Evolutionary conservation across 768 basidiomycete genomes (phyloP).

Genomic region (Sutorius australiensis): DNA sequence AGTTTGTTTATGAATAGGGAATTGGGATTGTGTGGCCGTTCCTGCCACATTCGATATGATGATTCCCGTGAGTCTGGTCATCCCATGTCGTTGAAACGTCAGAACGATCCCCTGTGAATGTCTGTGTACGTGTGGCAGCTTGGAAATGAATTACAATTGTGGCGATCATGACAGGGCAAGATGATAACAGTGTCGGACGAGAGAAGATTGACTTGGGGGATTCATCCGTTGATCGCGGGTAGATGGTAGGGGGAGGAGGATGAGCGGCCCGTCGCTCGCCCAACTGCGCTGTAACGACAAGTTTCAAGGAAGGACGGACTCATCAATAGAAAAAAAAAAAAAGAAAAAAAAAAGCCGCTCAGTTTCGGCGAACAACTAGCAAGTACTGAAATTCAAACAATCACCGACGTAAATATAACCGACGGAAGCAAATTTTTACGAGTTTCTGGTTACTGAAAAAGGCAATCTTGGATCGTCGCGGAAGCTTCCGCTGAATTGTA

Average conservation of each 20-base stretch:
- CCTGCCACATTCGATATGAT: not conserved
- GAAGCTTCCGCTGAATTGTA: slow-evolving; percentile 23
- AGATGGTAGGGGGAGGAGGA: not conserved
- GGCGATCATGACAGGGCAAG: slow-evolving; percentile 17
- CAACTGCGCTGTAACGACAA: slow-evolving; percentile 15
- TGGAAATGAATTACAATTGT: slow-evolving; percentile 13
- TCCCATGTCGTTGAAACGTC: not conserved
- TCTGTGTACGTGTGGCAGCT: not conserved
- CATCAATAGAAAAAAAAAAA: too few species aligned
- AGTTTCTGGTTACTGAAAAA: slow-evolving; percentile 16
- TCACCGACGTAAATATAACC: not conserved
- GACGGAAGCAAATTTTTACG: not conserved
- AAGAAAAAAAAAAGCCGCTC: too few species aligned
- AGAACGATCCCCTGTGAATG: not conserved
- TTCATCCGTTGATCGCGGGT: slow-evolving; percentile 17
- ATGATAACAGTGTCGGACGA: not conserved
- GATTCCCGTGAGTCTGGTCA: not conserved
- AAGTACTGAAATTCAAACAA: too few species aligned
- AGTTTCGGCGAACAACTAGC: too few species aligned
- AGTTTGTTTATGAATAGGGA: too few species aligned
- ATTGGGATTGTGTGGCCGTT: not conserved
- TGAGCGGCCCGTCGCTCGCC: slow-evolving; percentile 15
- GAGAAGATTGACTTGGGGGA: not conserved
- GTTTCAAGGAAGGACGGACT: slow-evolving; percentile 14
- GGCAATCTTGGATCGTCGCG: slow-evolving; percentile 32